Evolutionary conservation across 495 filamentous ascomycete genomes (phyloP).

Genomic region (Aspergillus panamensis): DNA sequence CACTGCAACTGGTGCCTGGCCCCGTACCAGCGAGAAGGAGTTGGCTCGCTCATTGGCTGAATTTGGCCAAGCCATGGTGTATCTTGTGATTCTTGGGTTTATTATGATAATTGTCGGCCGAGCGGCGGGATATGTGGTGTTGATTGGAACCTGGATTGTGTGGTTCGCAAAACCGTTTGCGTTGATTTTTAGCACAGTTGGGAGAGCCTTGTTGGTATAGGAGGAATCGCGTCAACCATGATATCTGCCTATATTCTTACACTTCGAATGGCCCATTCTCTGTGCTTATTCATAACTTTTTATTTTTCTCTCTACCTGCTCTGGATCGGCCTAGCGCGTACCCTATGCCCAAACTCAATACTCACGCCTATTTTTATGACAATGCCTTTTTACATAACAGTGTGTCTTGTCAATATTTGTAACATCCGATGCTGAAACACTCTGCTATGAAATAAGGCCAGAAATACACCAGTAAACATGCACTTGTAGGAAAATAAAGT

Average conservation of each 20-base stretch:
- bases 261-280: background rate
- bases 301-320: background rate
- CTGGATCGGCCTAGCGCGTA: too few species aligned
- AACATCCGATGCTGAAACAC: background rate
- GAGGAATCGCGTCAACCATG: background rate
- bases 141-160: slow-evolving; percentile 40
- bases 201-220: slow-evolving; percentile 26
- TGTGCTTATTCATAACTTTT: background rate
- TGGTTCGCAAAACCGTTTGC: slow-evolving; percentile 43
- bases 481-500: background rate
- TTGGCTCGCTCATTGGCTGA: slow-evolving; percentile 32
- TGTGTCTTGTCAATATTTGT: too few species aligned
- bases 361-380: too few species aligned
- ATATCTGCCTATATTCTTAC: background rate
- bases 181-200: slow-evolving; percentile 33
- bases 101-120: slow-evolving; percentile 33
- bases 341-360: too few species aligned
- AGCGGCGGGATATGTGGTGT: slow-evolving; percentile 33
- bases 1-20: slow-evolving; percentile 36
- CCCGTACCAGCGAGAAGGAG: slow-evolving; percentile 31
- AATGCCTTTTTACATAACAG: too few species aligned
- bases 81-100: slow-evolving; percentile 37
- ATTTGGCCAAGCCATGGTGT: slow-evolving; percentile 36
- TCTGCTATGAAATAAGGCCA: background rate
- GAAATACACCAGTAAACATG: background rate